Evolutionary conservation across 2,329 filamentous ascomycete genomes (phyloP).

Genomic region (Colletotrichum musae): DNA sequence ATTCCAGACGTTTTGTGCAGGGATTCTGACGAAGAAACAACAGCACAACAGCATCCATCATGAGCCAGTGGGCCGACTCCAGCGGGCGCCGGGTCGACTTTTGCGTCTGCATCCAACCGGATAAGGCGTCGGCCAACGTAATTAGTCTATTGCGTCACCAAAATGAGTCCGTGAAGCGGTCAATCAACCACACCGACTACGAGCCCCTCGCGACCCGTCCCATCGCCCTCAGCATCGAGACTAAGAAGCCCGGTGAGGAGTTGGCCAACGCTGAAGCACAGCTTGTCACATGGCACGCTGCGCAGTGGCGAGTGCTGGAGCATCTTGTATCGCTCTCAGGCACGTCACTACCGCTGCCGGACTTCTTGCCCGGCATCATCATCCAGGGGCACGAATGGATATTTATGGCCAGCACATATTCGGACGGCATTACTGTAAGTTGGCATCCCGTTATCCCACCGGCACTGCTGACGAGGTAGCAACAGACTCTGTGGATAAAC

Average conservation of each 20-base stretch:
- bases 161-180: not conserved
- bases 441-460: not conserved
- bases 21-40: not conserved
- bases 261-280: constrained; percentile 13
- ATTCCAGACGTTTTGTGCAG: not conserved
- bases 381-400: constrained; percentile 25
- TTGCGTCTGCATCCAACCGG: not conserved
- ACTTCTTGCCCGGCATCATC: constrained; percentile 21
- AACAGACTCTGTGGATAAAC: constrained; percentile 19
- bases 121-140: constrained; percentile 1
- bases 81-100: constrained; percentile 10
- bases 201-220: constrained; percentile 5
- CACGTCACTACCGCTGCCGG: not conserved
- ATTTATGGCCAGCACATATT: constrained; percentile 28
- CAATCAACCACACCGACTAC: constrained; percentile 30
- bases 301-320: constrained; percentile 19
- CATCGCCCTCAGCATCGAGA: constrained; percentile 20
- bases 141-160: constrained; percentile 5
- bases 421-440: constrained; percentile 17
- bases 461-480: not conserved
- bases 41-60: no score
- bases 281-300: constrained; percentile 17
- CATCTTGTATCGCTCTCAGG: constrained; percentile 5
- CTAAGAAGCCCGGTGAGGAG: constrained; percentile 20
- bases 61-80: no score